phyloP scores from a whole-genome alignment of 2,329 filamentous ascomycete species.

The Sclerotinia trifoliorum region DNA sequence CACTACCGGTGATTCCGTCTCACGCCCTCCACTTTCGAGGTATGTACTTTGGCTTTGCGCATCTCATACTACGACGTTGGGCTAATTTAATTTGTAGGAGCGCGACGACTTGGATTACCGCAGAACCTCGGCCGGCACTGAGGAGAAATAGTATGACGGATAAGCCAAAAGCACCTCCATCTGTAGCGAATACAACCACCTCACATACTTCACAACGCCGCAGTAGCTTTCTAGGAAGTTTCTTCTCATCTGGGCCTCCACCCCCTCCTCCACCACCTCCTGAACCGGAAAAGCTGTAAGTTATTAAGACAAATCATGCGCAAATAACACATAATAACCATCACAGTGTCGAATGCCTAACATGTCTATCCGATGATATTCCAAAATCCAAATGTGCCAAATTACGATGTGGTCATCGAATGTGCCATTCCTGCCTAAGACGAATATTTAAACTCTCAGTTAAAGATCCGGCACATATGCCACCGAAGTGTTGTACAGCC shows the following conservation, averaged over 20 bases:
- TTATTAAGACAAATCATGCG: background rate
- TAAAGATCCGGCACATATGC: conserved; percentile 77
- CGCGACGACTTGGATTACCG: conserved; percentile 19
- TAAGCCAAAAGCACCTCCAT: conserved; percentile 24
- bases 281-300: conserved; percentile 38
- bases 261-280: conserved; percentile 3
- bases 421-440: conserved; percentile 76
- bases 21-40: conserved; percentile 33
- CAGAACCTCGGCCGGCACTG: conserved; percentile 25
- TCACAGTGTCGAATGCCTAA: conserved; percentile 66
- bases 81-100: conserved; percentile 27
- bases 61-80: conserved; percentile 20
- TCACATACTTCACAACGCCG: conserved; percentile 22
- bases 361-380: conserved; percentile 67
- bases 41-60: conserved; percentile 19
- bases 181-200: conserved; percentile 26
- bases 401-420: conserved; percentile 75
- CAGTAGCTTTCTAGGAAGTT: conserved; percentile 31
- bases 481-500: conserved; percentile 74
- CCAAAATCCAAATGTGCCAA: conserved; percentile 63
- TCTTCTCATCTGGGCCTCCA: conserved; percentile 31
- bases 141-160: conserved; percentile 35
- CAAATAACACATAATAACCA: conserved; percentile 25
- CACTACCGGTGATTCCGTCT: conserved; percentile 27
- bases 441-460: conserved; percentile 73